Conservation (phyloP, 768 basidiomycete species). For the Cytidiella melzeri region DNA sequence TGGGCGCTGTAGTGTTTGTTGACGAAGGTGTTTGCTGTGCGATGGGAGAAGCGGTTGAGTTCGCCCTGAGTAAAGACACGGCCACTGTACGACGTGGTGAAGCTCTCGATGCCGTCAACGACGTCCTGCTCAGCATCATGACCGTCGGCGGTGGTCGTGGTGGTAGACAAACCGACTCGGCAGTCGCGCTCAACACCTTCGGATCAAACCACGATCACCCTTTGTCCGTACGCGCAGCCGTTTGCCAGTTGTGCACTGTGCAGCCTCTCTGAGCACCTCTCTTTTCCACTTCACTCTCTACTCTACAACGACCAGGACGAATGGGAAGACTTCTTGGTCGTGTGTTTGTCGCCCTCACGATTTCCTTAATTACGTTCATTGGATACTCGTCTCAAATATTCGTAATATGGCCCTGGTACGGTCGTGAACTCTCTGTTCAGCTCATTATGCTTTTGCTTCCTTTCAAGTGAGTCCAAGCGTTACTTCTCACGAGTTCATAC, state of each 20-base stretch:
- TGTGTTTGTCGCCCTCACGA: conserved; percentile 62
- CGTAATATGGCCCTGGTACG: conserved; percentile 93
- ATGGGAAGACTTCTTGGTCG: conserved; percentile 49
- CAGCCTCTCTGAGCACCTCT: no score
- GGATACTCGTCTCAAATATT: conserved; percentile 86
- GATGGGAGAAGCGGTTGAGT: conserved; percentile 1
- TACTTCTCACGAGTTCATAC: background rate
- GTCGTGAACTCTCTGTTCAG: conserved; percentile 63
- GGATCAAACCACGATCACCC: no score
- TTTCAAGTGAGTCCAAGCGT: conserved; percentile 68
- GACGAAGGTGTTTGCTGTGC: no score
- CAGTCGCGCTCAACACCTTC: conserved; percentile 3
- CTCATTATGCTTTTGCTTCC: conserved; percentile 73
- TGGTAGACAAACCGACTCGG: background rate
- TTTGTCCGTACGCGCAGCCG: no score
- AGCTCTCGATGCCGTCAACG: conserved; percentile 4
- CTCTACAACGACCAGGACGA: background rate
- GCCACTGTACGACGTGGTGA: background rate
- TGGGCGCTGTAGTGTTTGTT: background rate
- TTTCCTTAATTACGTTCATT: conserved; percentile 78
- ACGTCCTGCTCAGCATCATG: conserved; percentile 10
- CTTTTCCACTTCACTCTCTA: background rate
- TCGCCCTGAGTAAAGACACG: background rate
- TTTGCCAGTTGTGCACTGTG: no score
- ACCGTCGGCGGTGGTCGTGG: background rate